These are phyloP conservation scores for Fusarium sp. DNA, from an alignment of 2,329 filamentous ascomycete genomes.

Conservation along the genomic window DNA sequence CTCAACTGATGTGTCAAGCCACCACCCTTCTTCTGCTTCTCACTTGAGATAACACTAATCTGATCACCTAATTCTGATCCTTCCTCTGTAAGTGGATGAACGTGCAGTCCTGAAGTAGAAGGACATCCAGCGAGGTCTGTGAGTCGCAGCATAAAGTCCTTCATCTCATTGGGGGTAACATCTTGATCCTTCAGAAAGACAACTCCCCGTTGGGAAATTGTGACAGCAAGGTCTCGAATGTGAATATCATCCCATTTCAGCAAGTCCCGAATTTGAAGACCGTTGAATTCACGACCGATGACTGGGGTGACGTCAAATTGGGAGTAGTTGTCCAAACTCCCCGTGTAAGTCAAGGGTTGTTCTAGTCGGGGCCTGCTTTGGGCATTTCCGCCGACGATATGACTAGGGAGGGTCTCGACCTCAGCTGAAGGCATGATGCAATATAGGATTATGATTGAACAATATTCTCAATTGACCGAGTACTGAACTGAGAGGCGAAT, in stretches of 20 bases:
- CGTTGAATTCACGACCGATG: slow-evolving; percentile 61
- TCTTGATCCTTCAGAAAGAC: slow-evolving; percentile 53
- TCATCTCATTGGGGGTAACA: slow-evolving; percentile 52
- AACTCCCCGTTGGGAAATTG: slow-evolving; percentile 55
- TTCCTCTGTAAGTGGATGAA: slow-evolving; percentile 65
- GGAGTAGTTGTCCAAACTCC: slow-evolving; percentile 54
- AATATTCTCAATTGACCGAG: slow-evolving; percentile 10
- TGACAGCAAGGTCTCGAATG: slow-evolving; percentile 65
- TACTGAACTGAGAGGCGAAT: not conserved
- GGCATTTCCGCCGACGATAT: slow-evolving; percentile 48
- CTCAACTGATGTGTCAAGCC: slow-evolving; percentile 63
- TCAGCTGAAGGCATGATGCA: slow-evolving; percentile 52
- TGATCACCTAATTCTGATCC: slow-evolving; percentile 64
- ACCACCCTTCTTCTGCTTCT: slow-evolving; percentile 65
- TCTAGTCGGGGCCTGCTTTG: slow-evolving; percentile 45
- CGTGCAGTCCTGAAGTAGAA: slow-evolving; percentile 61
- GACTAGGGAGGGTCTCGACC: slow-evolving; percentile 42
- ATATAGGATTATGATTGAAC: slow-evolving; percentile 11
- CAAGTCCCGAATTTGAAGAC: slow-evolving; percentile 51
- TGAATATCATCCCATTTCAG: slow-evolving; percentile 56
- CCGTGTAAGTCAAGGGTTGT: slow-evolving; percentile 54
- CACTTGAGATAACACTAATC: slow-evolving; percentile 66
- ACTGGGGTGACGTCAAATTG: slow-evolving; percentile 58
- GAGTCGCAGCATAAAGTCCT: slow-evolving; percentile 52
- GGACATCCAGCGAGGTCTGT: slow-evolving; percentile 53